A percentile compares a stretch with the other conserved stretches of the same genome.
These are phyloP conservation scores for Penicillium frequentans DNA, from an alignment of 2,329 filamentous ascomycete species.

Conservation along the genomic window DNA sequence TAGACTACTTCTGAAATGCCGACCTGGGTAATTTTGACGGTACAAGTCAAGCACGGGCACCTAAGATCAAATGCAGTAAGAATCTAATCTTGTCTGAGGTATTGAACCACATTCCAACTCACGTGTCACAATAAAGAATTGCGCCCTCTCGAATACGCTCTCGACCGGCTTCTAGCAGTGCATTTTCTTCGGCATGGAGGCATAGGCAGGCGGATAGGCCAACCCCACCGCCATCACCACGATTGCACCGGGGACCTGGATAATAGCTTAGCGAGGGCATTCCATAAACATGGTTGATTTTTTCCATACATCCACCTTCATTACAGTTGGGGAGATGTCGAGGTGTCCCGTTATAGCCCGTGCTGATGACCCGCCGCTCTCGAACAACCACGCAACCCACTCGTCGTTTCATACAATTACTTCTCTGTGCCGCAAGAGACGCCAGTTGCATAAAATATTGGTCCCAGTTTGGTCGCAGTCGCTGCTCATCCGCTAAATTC, in stretches of 20 bases:
- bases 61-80: constrained; percentile 30
- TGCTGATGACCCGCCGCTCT: constrained; percentile 84
- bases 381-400: constrained; percentile 92
- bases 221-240: constrained; percentile 66
- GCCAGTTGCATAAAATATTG: constrained; percentile 98
- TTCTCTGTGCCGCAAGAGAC: constrained; percentile 81
- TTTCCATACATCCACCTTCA: constrained; percentile 73
- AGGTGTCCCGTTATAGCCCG: constrained; percentile 97
- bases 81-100: neutral
- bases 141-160: constrained; percentile 82
- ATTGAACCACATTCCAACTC: constrained; percentile 17
- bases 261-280: neutral
- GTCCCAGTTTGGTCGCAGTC: constrained; percentile 89
- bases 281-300: neutral
- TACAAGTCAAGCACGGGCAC: constrained; percentile 95
- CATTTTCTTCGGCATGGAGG: constrained; percentile 98
- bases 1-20: constrained; percentile 96
- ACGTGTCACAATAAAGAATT: constrained; percentile 88
- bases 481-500: constrained; percentile 73
- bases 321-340: constrained; percentile 85
- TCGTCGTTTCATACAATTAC: constrained; percentile 97
- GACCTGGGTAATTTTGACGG: constrained; percentile 97
- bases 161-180: constrained; percentile 86
- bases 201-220: constrained; percentile 86
- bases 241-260: constrained; percentile 72